Evolutionary conservation across 83 land plant species (phyloP).

Genomic region (Picea abies): DNA sequence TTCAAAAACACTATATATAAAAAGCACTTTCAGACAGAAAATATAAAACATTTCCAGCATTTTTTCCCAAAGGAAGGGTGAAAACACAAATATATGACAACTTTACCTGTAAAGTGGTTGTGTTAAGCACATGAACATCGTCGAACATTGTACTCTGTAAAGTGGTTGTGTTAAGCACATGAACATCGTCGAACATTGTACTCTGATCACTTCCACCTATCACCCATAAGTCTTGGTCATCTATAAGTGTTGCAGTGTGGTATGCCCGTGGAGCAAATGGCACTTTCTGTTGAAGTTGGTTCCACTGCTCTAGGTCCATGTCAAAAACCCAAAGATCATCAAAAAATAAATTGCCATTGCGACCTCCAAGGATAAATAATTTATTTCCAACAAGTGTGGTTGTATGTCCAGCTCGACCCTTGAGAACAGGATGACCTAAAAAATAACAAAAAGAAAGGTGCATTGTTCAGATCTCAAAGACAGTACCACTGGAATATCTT

Average conservation of each 20-base stretch:
- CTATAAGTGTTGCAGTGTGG: constrained; percentile 46
- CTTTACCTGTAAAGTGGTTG: constrained; percentile 35
- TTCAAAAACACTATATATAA: not conserved
- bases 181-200: constrained; percentile 42
- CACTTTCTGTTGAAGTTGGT: constrained; percentile 36
- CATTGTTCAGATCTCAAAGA: not conserved
- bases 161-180: constrained; percentile 39
- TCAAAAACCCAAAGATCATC: constrained; percentile 56
- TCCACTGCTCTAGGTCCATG: constrained; percentile 43
- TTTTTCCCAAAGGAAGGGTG: not conserved
- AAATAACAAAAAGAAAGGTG: constrained; percentile 3
- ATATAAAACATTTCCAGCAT: not conserved
- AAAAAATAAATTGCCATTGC: constrained; percentile 44
- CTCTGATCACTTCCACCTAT: constrained; percentile 52
- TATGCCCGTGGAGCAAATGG: constrained; percentile 47
- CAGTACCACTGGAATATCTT: not conserved
- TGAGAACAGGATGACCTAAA: constrained; percentile 34
- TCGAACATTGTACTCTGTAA: constrained; percentile 31
- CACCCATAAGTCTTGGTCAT: constrained; percentile 39
- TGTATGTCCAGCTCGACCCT: constrained; percentile 58
- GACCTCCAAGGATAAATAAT: constrained; percentile 52
- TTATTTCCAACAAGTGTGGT: constrained; percentile 49
- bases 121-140: constrained; percentile 50
- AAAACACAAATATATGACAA: not conserved
- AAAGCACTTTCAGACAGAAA: not conserved